Conservation (phyloP, 2,329 filamentous ascomycete species). For the Diaporthe eres region DNA sequence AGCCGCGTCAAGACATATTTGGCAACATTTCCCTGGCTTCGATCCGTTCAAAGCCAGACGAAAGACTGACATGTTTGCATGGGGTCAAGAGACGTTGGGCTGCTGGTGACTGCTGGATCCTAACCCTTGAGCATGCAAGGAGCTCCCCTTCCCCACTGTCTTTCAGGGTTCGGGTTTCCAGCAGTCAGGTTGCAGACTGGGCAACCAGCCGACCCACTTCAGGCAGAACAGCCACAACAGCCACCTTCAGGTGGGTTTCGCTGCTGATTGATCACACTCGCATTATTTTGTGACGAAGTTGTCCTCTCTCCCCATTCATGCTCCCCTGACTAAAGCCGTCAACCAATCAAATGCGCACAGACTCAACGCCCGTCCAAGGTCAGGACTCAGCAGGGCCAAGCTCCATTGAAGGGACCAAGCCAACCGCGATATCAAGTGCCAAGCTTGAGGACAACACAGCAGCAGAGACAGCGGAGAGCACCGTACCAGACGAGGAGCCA, state of each 20-base stretch:
- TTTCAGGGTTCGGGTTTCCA: not conserved
- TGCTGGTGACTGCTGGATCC: not conserved
- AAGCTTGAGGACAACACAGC: not conserved
- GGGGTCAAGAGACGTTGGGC: not conserved
- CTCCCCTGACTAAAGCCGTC: not conserved
- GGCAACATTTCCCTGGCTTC: not conserved
- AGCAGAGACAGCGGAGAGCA: not conserved
- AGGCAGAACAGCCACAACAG: slow-evolving; percentile 5
- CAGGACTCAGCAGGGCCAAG: not conserved
- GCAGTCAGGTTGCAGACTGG: not conserved
- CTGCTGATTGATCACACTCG: not conserved
- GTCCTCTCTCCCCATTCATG: not conserved
- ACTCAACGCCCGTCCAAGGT: not conserved
- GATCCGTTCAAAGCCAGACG: not conserved
- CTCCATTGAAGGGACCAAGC: not conserved
- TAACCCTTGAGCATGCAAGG: not conserved
- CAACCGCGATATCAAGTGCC: no score
- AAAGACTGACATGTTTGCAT: not conserved
- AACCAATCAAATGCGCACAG: slow-evolving; percentile 3
- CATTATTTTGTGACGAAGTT: not conserved
- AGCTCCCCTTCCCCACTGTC: not conserved
- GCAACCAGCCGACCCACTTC: not conserved
- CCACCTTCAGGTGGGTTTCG: not conserved
- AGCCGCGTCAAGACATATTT: no score
- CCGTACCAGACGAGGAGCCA: not conserved